These are phyloP conservation scores for Leccinum arenicola DNA, from an alignment of 768 basidiomycete genomes.

Conservation along the genomic window DNA sequence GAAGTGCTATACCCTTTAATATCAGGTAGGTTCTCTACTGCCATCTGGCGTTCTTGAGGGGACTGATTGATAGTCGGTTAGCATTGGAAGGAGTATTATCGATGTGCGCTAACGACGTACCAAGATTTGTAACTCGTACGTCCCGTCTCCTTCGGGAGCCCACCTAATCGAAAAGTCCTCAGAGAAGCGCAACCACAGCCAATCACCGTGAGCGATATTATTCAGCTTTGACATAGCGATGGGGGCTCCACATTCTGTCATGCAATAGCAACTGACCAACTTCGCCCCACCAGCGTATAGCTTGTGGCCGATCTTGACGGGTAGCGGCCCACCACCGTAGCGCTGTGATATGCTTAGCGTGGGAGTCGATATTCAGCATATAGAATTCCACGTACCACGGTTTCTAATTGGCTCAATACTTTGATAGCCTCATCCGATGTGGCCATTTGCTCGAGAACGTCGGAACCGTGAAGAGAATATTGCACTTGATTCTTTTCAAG, in stretches of 20 bases:
- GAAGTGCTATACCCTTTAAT: slow-evolving; percentile 40
- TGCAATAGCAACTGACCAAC: slow-evolving; percentile 35
- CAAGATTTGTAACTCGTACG: slow-evolving; percentile 38
- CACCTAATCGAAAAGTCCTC: slow-evolving; percentile 26
- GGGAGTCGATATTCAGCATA: too few relatives aligned
- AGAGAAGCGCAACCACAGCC: slow-evolving; percentile 36
- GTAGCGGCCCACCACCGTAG: slow-evolving; percentile 39
- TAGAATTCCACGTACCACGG: slow-evolving; percentile 26
- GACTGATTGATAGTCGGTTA: neutral
- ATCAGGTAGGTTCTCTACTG: slow-evolving; percentile 37
- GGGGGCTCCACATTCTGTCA: slow-evolving; percentile 29
- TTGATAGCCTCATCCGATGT: slow-evolving; percentile 22
- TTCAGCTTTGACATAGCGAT: neutral
- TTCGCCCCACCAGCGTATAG: slow-evolving; percentile 34
- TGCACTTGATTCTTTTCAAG: slow-evolving; percentile 27
- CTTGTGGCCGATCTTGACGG: slow-evolving; percentile 33
- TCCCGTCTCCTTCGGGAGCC: slow-evolving; percentile 31
- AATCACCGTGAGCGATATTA: slow-evolving; percentile 24
- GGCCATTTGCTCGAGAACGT: slow-evolving; percentile 39
- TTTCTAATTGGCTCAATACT: slow-evolving; percentile 23
- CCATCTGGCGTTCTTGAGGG: neutral
- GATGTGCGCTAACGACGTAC: slow-evolving; percentile 17
- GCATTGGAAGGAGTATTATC: neutral
- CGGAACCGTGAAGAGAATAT: slow-evolving; percentile 36
- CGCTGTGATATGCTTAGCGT: slow-evolving; percentile 19